A percentile compares a stretch with the other conserved stretches of the same genome.
Evolutionary conservation across 2,329 filamentous ascomycete genomes (phyloP).

Genomic region (Exutisphaerella laricina): DNA sequence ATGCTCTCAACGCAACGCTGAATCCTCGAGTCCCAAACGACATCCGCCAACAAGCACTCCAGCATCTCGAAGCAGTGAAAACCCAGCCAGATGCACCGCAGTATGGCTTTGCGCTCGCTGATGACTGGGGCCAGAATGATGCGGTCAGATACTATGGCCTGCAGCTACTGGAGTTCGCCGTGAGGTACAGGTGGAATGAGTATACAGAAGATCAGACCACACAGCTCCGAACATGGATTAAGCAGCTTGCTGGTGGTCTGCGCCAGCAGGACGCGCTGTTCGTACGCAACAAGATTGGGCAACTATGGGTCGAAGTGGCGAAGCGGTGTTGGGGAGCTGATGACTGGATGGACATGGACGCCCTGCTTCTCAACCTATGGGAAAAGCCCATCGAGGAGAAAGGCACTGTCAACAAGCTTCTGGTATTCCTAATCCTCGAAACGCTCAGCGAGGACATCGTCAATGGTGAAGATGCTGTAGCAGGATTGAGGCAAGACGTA

Average conservation of each 20-base stretch:
- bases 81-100: constrained; percentile 70
- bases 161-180: constrained; percentile 81
- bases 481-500: constrained; percentile 73
- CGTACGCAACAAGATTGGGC: constrained; percentile 85
- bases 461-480: constrained; percentile 76
- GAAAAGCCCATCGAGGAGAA: constrained; percentile 34
- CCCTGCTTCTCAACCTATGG: constrained; percentile 77
- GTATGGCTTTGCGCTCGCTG: constrained; percentile 78
- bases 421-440: constrained; percentile 84
- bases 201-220: constrained; percentile 63
- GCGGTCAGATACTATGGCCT: constrained; percentile 91
- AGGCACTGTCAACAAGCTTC: constrained; percentile 63
- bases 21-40: constrained; percentile 74
- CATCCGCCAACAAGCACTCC: constrained; percentile 72
- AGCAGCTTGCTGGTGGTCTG: constrained; percentile 69
- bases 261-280: constrained; percentile 70
- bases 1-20: constrained; percentile 84
- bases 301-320: constrained; percentile 90
- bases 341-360: constrained; percentile 94
- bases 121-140: constrained; percentile 66
- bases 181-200: constrained; percentile 76
- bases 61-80: constrained; percentile 83
- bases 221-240: constrained; percentile 67
- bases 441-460: constrained; percentile 93
- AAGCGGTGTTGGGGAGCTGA: constrained; percentile 81